phyloP scores from a whole-genome alignment of 768 basidiomycete genomes.

The Boletus rubroflammeus region DNA sequence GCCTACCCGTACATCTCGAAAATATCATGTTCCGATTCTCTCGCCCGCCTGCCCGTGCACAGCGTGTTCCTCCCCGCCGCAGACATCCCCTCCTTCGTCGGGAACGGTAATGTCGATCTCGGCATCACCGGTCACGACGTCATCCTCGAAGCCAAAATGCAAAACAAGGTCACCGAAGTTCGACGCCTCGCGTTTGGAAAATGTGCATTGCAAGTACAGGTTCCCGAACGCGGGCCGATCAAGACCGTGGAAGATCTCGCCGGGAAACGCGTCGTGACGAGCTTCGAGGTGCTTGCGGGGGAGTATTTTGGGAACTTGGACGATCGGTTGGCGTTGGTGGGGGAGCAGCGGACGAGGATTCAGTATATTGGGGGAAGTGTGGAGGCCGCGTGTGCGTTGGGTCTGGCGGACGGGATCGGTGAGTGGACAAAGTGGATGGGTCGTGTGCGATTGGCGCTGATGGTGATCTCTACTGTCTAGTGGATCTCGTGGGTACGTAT shows the following conservation, averaged over 20 bases:
- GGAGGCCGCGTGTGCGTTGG: slow-evolving; percentile 95
- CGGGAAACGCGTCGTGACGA: slow-evolving; percentile 91
- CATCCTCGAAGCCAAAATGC: slow-evolving; percentile 86
- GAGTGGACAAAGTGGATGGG: slow-evolving; percentile 21
- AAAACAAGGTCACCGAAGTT: slow-evolving; percentile 69
- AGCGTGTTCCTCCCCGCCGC: slow-evolving; percentile 96
- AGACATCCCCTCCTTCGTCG: slow-evolving; percentile 98
- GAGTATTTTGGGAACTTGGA: slow-evolving; percentile 75
- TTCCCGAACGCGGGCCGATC: slow-evolving; percentile 71
- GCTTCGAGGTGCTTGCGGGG: slow-evolving; percentile 85
- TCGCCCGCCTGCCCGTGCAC: not conserved
- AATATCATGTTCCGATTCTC: too few species aligned
- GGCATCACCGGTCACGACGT: slow-evolving; percentile 99
- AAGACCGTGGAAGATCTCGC: slow-evolving; percentile 75
- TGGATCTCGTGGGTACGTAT: slow-evolving; percentile 85
- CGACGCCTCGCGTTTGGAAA: slow-evolving; percentile 90
- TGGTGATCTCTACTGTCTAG: slow-evolving; percentile 35
- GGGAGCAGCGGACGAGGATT: slow-evolving; percentile 67
- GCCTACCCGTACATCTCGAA: slow-evolving; percentile 22
- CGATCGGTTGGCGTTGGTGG: slow-evolving; percentile 45
- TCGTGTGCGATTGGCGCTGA: slow-evolving; percentile 2
- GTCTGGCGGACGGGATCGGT: slow-evolving; percentile 97
- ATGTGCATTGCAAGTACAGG: slow-evolving; percentile 86
- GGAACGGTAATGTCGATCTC: slow-evolving; percentile 93
- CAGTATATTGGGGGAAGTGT: slow-evolving; percentile 98